Evolutionary conservation across 2,329 filamentous ascomycete genomes (phyloP), one percentile per base, ranked within the genome.

Genomic region (Podosphaera aphanis): DNA sequence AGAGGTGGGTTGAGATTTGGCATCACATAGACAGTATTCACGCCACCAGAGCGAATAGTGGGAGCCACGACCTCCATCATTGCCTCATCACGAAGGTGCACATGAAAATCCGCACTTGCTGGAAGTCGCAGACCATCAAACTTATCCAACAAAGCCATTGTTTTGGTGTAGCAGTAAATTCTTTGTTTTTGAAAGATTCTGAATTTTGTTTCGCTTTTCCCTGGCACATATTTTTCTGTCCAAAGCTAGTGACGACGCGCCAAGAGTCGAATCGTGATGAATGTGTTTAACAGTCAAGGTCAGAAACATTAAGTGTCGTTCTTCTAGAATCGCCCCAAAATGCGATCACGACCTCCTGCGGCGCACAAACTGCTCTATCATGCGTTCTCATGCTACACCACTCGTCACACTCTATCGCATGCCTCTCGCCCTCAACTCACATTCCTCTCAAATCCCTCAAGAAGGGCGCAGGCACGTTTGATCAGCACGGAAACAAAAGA

Each of bases 401-500:
- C 29, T 33, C 29, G 15, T n/a, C 29, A 68, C 53, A 63, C 67
- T 31, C 66, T 69, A 38, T 57, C 63, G 45, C 59, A 63, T n/a
- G 57, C 61, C 43, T 62, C 65, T 43, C 71, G 76, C 25, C 76
- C 76, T 36, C 74, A 79, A 57, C 63, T 79, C 27, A 71, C 72
- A 29, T 83, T 81, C 62, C 71, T 81, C 43, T 63, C 69, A 21
- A 60, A 58, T 29, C 64, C 49, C 54, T 57, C 52, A 52, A 59
- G 48, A 64, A 62, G 15, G n/a, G 7, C 59, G 57, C 31, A 46
- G 52, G 71, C 73, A 2, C 78, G 86, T 45, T 73, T 82, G 49
- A 71, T 92, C 49, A 84, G 81, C n/a, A 92, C 83, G 0, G 79
- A 85, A 58, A 74, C 75, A 50, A 79, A 74, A 51, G 64, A 67